These are phyloP conservation scores for Leccinum pallidistipes DNA, from an alignment of 1,284 basidiomycete genomes.

Conservation along the genomic window DNA sequence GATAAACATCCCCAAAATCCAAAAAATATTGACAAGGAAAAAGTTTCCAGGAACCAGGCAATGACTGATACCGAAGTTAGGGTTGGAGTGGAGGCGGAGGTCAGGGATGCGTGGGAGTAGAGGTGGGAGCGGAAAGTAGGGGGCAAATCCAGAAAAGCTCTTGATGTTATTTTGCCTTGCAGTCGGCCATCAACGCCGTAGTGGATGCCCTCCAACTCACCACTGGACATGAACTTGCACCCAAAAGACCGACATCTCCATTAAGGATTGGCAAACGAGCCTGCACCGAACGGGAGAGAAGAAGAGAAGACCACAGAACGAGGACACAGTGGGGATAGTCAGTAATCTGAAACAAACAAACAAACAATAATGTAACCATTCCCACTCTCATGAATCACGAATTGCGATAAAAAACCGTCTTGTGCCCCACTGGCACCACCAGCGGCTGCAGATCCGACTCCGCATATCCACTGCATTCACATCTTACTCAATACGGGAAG, in stretches of 20 bases:
- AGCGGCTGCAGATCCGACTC: neutral
- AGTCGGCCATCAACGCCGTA: neutral
- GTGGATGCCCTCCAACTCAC: too few relatives aligned
- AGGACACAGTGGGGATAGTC: neutral
- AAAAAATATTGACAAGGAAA: neutral
- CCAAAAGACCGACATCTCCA: neutral
- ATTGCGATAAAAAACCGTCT: neutral
- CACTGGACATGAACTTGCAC: neutral
- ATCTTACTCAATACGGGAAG: slow-evolving; percentile 8
- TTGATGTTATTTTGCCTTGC: neutral
- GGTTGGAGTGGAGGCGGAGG: too few relatives aligned
- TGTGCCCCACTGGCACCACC: neutral
- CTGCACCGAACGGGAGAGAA: neutral
- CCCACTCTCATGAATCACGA: neutral
- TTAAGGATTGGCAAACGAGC: neutral
- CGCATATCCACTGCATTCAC: neutral
- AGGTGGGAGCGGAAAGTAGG: neutral
- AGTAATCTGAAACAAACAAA: neutral
- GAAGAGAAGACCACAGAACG: neutral
- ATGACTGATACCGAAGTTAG: neutral
- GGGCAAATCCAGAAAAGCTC: neutral
- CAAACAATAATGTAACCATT: neutral
- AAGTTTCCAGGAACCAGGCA: neutral
- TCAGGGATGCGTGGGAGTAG: too few relatives aligned
- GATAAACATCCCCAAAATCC: too few relatives aligned